Conservation (phyloP, 1,284 basidiomycete genomes). For the Leccinum fallax region DNA sequence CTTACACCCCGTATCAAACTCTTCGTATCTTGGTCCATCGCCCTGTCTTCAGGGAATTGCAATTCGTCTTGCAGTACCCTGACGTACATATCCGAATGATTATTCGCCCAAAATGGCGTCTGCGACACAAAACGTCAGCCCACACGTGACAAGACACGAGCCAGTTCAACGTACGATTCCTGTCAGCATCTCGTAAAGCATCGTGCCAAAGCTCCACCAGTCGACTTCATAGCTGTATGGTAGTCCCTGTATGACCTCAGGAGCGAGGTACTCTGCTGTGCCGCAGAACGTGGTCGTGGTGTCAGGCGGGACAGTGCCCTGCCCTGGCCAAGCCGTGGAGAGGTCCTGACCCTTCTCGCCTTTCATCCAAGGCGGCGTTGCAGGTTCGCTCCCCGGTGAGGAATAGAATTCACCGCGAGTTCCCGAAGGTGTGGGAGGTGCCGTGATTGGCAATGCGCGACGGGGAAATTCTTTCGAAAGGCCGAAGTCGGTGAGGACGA, state of each 20-base stretch:
- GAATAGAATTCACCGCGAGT: conserved; percentile 52
- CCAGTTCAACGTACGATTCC: conserved; percentile 68
- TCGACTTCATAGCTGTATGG: conserved; percentile 95
- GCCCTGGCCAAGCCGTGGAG: conserved; percentile 57
- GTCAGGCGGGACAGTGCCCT: conserved; percentile 52
- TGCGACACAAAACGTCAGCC: conserved; percentile 38
- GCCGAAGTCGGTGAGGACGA: conserved; percentile 95
- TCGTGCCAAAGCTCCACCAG: conserved; percentile 98
- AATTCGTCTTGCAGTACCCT: conserved; percentile 87
- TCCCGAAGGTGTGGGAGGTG: conserved; percentile 59
- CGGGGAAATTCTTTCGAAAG: conserved; percentile 85
- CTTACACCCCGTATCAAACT: conserved; percentile 91
- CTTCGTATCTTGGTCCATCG: conserved; percentile 93
- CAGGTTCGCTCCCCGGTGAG: conserved; percentile 47
- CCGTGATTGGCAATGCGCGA: conserved; percentile 45
- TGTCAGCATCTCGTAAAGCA: conserved; percentile 94
- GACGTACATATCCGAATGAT: conserved; percentile 94
- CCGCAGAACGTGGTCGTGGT: conserved; percentile 86
- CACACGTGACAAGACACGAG: conserved; percentile 10
- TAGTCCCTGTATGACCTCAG: conserved; percentile 90
- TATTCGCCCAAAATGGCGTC: conserved; percentile 94
- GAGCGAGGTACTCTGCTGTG: conserved; percentile 92
- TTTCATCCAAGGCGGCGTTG: conserved; percentile 74
- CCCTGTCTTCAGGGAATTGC: conserved; percentile 85
- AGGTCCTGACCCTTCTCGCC: conserved; percentile 51